Conservation (phyloP, 306 rosid genomes). For the Rosa multiflora region DNA sequence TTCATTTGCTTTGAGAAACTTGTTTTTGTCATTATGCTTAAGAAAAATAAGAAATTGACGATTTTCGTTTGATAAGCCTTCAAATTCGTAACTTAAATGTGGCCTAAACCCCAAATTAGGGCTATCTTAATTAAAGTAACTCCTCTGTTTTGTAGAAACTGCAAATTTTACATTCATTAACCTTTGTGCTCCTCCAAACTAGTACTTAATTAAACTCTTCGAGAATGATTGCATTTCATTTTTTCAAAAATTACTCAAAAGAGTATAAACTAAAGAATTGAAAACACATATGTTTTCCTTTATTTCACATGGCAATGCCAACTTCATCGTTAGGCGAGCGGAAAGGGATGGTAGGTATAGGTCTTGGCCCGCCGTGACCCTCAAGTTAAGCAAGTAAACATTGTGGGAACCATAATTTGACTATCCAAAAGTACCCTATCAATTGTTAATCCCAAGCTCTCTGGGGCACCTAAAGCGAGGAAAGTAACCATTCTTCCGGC, state of each 20-base stretch:
- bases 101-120: no score
- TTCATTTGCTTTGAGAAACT: no score
- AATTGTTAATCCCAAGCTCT: slow-evolving; percentile 5
- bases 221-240: no score
- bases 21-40: no score
- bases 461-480: slow-evolving; percentile 5
- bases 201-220: no score
- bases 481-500: background rate
- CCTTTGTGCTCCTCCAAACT: no score
- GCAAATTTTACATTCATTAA: no score
- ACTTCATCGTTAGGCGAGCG: background rate
- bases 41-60: no score
- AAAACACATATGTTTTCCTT: background rate
- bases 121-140: no score
- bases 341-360: slow-evolving; percentile 37
- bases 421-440: background rate
- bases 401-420: slow-evolving; percentile 2
- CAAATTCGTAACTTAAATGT: no score
- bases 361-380: slow-evolving; percentile 21
- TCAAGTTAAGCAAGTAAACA: slow-evolving; percentile 9
- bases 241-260: background rate
- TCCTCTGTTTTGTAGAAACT: no score
- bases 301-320: slow-evolving; percentile 29
- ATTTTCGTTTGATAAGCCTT: no score
- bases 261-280: background rate